A percentile compares a stretch with the other conserved stretches of the same genome.
phyloP scores from a whole-genome alignment of 169 alveolate species.

The Besnoitia besnoiti region DNA sequence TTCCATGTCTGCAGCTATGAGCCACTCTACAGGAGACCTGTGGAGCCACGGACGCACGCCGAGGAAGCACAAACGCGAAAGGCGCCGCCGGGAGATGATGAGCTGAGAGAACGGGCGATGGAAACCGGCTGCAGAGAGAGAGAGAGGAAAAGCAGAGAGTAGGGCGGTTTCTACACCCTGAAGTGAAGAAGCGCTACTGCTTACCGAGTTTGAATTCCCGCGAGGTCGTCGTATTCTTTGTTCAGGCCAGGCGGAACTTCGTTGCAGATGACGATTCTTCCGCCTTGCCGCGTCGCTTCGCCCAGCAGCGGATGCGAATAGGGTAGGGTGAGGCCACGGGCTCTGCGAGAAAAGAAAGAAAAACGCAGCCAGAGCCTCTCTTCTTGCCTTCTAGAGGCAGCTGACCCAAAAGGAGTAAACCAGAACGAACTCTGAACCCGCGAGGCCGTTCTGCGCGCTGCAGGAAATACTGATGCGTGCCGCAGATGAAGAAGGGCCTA shows the following conservation, averaged over 20 bases:
- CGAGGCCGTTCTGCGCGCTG: too few relatives aligned
- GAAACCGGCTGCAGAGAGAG: background rate
- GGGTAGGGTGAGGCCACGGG: constrained; percentile 56
- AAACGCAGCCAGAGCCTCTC: background rate
- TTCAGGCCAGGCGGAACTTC: constrained; percentile 60
- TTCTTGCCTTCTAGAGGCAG: too few relatives aligned
- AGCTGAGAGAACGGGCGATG: background rate
- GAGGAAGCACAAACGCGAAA: too few relatives aligned
- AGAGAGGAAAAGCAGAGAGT: background rate
- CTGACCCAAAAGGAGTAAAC: too few relatives aligned
- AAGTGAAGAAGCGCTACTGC: background rate
- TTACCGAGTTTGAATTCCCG: constrained; percentile 54
- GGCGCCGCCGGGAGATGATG: background rate
- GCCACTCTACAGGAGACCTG: too few relatives aligned
- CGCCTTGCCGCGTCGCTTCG: constrained; percentile 62
- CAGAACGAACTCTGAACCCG: too few relatives aligned
- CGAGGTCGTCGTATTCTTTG: constrained; percentile 61
- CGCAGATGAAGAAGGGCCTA: too few relatives aligned
- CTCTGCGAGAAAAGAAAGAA: constrained; percentile 36
- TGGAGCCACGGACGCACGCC: too few relatives aligned
- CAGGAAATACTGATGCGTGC: too few relatives aligned
- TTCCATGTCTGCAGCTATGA: too few relatives aligned
- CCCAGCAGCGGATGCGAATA: constrained; percentile 58
- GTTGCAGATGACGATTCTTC: constrained; percentile 55
- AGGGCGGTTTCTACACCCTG: background rate